Conservation (phyloP, 2,329 filamentous ascomycete species). For the Phyllosticta capitalensis region DNA sequence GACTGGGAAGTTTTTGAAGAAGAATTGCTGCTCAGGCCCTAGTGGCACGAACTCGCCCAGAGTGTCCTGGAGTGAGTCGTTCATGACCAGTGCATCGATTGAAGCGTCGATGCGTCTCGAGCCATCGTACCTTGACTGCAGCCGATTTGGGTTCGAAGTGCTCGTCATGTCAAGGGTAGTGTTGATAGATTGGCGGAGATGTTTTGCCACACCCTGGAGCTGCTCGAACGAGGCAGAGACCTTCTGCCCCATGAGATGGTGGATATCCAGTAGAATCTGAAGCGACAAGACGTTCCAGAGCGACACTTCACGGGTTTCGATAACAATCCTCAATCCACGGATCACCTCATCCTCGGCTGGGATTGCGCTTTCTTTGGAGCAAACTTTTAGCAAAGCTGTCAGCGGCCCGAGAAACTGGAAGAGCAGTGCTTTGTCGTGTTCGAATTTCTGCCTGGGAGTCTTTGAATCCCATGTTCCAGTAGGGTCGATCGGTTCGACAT, state of each 20-base stretch:
- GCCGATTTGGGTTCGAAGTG: constrained; percentile 16
- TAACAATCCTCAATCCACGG: constrained; percentile 18
- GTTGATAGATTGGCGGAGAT: constrained; percentile 1
- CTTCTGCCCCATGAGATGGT: constrained; percentile 21
- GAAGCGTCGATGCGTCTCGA: constrained; percentile 10
- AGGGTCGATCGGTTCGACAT: not conserved
- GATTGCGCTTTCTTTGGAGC: not conserved
- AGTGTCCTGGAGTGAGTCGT: constrained; percentile 1
- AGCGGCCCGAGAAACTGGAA: not conserved
- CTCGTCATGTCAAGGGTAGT: constrained; percentile 9
- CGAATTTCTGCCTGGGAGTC: not conserved
- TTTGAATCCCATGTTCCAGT: not conserved
- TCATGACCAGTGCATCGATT: constrained; percentile 10
- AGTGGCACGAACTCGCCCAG: not conserved
- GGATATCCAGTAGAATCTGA: constrained; percentile 26
- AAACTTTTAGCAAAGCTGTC: not conserved
- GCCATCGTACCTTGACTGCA: constrained; percentile 13
- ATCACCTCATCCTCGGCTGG: constrained; percentile 15
- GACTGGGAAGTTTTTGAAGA: constrained; percentile 16
- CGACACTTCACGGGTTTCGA: constrained; percentile 18
- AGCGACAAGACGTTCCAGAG: constrained; percentile 23
- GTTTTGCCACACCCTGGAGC: constrained; percentile 1
- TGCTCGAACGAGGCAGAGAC: constrained; percentile 11
- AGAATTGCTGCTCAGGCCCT: constrained; percentile 8
- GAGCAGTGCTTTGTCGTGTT: not conserved